Evolutionary conservation across 2,329 filamentous ascomycete genomes (phyloP).

Genomic region (Atkinsonella texensis): DNA sequence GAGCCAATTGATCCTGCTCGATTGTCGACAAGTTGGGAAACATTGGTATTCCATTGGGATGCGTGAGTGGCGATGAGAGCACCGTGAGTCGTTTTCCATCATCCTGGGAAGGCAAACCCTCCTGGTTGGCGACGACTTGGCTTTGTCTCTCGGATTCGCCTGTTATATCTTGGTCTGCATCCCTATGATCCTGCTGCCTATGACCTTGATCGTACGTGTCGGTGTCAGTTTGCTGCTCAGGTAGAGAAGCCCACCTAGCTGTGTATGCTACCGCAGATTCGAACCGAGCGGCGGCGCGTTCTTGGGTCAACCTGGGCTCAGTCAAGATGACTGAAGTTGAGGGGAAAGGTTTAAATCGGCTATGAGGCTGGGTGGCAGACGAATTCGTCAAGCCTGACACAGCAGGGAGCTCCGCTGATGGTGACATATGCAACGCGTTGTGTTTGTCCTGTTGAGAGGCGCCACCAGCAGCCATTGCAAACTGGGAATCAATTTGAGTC

Average conservation of each 20-base stretch:
- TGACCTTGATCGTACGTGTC: not conserved
- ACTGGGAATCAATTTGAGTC: not conserved
- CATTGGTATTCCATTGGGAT: conserved; percentile 25
- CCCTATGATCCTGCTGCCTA: not conserved
- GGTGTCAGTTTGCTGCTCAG: not conserved
- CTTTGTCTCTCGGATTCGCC: not conserved
- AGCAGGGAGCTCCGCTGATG: not conserved
- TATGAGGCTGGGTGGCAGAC: not conserved
- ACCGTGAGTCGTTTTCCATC: conserved; percentile 11
- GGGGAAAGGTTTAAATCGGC: not conserved
- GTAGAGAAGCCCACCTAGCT: not conserved
- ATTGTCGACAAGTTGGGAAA: conserved; percentile 23
- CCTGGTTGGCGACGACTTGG: not conserved
- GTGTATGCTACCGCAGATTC: not conserved
- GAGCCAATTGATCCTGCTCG: conserved; percentile 24
- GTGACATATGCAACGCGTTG: conserved; percentile 1
- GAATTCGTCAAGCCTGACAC: not conserved
- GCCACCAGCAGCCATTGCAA: not conserved
- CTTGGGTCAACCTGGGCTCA: not conserved
- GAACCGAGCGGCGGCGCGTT: not conserved
- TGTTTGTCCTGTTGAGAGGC: not conserved
- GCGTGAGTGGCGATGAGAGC: conserved; percentile 19
- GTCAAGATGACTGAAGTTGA: not conserved
- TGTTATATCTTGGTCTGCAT: not conserved
- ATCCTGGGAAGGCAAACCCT: not conserved